phyloP scores from a whole-genome alignment of 257 asterid genomes.

The Voacanga thouarsii region DNA sequence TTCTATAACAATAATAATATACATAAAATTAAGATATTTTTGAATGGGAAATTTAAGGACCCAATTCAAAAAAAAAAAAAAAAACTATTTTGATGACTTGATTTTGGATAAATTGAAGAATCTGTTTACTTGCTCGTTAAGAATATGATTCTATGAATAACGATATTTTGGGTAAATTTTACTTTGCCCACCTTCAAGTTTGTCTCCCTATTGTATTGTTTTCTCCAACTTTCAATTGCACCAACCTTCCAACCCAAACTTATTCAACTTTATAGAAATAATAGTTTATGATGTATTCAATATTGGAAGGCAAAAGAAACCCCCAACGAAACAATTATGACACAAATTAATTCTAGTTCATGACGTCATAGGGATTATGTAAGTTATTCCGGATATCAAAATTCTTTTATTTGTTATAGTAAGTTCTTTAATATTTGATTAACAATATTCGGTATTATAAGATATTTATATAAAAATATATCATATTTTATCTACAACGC shows the following conservation, averaged over 20 bases:
- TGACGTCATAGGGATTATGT: background rate
- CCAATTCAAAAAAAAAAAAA: too few relatives aligned
- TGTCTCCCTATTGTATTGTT: background rate
- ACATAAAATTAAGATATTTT: too few relatives aligned
- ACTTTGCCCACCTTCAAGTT: background rate
- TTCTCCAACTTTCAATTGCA: background rate
- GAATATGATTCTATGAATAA: background rate
- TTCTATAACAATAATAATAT: too few relatives aligned
- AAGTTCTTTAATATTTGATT: too few relatives aligned
- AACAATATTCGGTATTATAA: too few relatives aligned
- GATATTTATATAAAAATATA: background rate
- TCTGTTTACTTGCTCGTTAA: background rate
- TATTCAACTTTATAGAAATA: background rate
- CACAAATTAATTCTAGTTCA: too few relatives aligned
- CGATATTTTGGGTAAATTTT: background rate
- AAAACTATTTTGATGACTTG: too few relatives aligned
- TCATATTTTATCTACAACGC: background rate
- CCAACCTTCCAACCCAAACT: conserved; percentile 1
- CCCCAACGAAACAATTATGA: background rate
- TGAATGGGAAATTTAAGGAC: too few relatives aligned
- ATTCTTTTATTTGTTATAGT: too few relatives aligned
- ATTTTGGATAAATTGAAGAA: too few relatives aligned
- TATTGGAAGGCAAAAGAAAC: background rate
- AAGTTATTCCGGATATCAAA: too few relatives aligned
- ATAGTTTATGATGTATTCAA: too few relatives aligned